phyloP scores from a whole-genome alignment of 768 basidiomycete genomes.

The Pleurotus ostreatus region DNA sequence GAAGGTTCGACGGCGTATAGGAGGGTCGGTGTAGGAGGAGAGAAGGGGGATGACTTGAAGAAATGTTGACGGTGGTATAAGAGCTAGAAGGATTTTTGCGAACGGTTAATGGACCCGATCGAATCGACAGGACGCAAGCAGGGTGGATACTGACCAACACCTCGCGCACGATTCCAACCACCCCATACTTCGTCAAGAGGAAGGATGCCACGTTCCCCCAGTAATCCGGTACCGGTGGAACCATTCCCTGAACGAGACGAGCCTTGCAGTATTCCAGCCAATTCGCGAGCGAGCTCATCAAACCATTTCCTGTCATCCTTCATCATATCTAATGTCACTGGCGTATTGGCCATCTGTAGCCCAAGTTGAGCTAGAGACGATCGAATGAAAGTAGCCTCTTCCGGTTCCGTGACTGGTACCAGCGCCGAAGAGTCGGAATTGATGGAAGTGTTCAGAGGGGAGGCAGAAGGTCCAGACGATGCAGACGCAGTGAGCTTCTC shows the following conservation, averaged over 20 bases:
- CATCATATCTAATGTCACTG: slow-evolving; percentile 87
- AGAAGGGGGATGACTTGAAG: slow-evolving; percentile 72
- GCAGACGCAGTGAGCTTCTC: slow-evolving; percentile 62
- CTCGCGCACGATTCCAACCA: slow-evolving; percentile 90
- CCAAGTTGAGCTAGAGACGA: slow-evolving; percentile 90
- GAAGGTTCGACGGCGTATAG: slow-evolving; percentile 66
- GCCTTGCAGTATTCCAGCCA: slow-evolving; percentile 66
- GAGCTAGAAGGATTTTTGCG: slow-evolving; percentile 44
- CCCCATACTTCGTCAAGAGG: slow-evolving; percentile 94
- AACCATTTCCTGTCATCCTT: slow-evolving; percentile 77
- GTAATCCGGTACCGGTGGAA: slow-evolving; percentile 45
- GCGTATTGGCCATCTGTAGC: slow-evolving; percentile 69
- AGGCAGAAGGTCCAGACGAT: slow-evolving; percentile 9
- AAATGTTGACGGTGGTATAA: slow-evolving; percentile 87
- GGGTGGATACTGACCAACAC: slow-evolving; percentile 61
- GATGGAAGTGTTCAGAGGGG: slow-evolving; percentile 8
- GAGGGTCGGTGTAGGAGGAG: slow-evolving; percentile 57
- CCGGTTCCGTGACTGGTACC: slow-evolving; percentile 53
- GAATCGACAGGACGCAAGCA: not conserved
- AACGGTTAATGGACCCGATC: not conserved
- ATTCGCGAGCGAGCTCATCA: slow-evolving; percentile 78
- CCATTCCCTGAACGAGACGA: slow-evolving; percentile 20
- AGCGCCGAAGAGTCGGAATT: slow-evolving; percentile 22
- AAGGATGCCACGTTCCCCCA: slow-evolving; percentile 76
- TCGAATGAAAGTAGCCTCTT: slow-evolving; percentile 84